phyloP scores from a whole-genome alignment of 345 rosid species.

The Eucalyptus virginea region DNA sequence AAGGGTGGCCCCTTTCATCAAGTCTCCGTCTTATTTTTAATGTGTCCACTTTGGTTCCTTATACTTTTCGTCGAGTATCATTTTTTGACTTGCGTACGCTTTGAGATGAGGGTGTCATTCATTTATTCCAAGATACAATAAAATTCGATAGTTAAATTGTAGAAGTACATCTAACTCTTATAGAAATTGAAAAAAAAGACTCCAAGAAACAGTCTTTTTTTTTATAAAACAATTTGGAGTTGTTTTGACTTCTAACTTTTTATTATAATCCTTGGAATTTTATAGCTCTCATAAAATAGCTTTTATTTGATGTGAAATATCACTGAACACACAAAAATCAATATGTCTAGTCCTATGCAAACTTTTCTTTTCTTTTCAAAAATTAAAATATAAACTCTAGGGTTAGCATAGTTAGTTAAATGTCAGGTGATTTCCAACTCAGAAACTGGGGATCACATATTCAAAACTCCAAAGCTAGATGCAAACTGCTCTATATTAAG shows the following conservation, averaged over 20 bases:
- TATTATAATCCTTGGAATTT: neutral
- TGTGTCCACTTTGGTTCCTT: neutral
- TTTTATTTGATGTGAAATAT: neutral
- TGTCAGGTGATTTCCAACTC: fast-evolving
- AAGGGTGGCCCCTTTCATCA: fast-evolving
- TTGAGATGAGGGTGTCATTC: neutral
- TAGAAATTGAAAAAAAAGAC: neutral
- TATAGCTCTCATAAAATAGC: neutral
- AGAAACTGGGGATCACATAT: fast-evolving
- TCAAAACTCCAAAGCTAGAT: neutral
- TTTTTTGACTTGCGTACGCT: neutral
- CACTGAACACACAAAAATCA: neutral
- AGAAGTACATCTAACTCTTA: neutral
- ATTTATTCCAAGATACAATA: neutral
- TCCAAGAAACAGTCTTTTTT: neutral
- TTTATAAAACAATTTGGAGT: neutral
- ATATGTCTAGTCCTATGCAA: neutral
- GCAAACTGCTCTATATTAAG: neutral
- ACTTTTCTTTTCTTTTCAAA: neutral
- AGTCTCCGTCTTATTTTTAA: neutral
- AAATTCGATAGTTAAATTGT: neutral
- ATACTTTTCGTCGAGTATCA: neutral
- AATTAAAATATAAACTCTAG: neutral
- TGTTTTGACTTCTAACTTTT: neutral
- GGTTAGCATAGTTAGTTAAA: fast-evolving